Evolutionary conservation across 73 alveolate genomes (phyloP), one percentile per base, ranked within the genome.

Genomic region (Uronychia setigera): DNA sequence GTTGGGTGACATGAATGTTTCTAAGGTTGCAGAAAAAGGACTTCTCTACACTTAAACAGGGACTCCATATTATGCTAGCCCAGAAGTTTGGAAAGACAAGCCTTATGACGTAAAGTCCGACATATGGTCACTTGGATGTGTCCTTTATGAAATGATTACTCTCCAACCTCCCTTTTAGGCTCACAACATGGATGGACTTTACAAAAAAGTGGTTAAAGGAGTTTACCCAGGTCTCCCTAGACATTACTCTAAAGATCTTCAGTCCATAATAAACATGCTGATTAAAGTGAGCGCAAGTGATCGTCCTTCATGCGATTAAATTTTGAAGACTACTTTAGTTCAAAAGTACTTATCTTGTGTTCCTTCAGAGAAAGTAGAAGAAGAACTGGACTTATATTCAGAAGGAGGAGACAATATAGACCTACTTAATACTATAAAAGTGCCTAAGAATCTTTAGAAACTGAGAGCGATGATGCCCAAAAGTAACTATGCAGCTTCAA

Each of bases 51-150:
- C 99, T 26, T 93, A 96, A 85, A 96, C 99, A 1, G 99, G 99
- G 59, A 96, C 99, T 13, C 99, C 99, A 29, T 96, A 96, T 76
- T 96, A 96, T 77, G 97, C 98, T 35, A 83, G 96, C 59, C 99
- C 99, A 26, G 99, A 96, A 91, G 95, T 96, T 26, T 96, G 99
- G 99, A 83, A 93, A 79, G 99, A 96, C 78, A 94, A 89, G 58
- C 98, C 97, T 13, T 96, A 96, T 88, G 98, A 96, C 82, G 87
- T 94, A 33, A 92, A 95, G 79, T 83, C 97, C 27, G 99, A 96
- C 79, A 94, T 96, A 75, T 96, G 99, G 99, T 89, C 97, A 1
- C 86, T 96, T 46, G 99, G 99, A 28, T 96, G 99, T 81, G 97
- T 96, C 5, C 82, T 96, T 1, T 96, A 96, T 90, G 99, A 96